These are phyloP conservation scores for Ophiostoma ips DNA, from an alignment of 2,329 filamentous ascomycete genomes.

Conservation along the genomic window DNA sequence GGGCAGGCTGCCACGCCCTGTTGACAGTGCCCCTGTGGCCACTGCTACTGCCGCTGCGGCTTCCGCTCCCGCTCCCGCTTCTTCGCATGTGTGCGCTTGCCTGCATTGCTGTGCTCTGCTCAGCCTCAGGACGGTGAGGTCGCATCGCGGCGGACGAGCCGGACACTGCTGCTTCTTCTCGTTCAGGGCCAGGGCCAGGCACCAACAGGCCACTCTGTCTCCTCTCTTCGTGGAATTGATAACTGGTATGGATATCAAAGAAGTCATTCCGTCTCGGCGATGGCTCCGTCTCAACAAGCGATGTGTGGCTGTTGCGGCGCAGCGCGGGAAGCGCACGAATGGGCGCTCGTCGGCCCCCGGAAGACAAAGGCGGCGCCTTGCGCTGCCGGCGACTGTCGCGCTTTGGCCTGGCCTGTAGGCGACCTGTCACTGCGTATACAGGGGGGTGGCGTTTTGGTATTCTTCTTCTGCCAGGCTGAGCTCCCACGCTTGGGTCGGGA, in stretches of 20 bases:
- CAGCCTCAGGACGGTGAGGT: no score
- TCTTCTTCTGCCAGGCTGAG: constrained; percentile 11
- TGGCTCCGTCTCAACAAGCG: constrained; percentile 31
- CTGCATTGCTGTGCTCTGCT: no score
- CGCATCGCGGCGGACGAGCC: no score
- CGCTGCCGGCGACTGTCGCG: no score
- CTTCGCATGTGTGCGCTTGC: no score
- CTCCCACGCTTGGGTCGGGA: constrained; percentile 29
- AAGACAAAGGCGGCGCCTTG: no score
- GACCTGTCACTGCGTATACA: constrained; percentile 2
- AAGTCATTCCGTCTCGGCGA: constrained; percentile 22
- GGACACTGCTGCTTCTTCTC: not conserved
- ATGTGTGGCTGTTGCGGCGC: constrained; percentile 18
- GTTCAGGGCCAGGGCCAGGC: not conserved
- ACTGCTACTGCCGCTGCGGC: no score
- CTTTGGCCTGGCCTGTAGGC: no score
- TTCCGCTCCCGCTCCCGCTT: no score
- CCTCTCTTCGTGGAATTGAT: constrained; percentile 17
- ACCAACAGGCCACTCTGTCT: not conserved
- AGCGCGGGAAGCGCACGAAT: not conserved
- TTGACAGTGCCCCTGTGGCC: no score
- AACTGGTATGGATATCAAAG: constrained; percentile 18
- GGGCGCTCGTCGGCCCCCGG: no score
- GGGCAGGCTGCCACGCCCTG: no score
- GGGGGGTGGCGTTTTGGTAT: not conserved